Evolutionary conservation across 192 early-diverging fungal genomes (phyloP).

Genomic region (Phycomyces nitens): DNA sequence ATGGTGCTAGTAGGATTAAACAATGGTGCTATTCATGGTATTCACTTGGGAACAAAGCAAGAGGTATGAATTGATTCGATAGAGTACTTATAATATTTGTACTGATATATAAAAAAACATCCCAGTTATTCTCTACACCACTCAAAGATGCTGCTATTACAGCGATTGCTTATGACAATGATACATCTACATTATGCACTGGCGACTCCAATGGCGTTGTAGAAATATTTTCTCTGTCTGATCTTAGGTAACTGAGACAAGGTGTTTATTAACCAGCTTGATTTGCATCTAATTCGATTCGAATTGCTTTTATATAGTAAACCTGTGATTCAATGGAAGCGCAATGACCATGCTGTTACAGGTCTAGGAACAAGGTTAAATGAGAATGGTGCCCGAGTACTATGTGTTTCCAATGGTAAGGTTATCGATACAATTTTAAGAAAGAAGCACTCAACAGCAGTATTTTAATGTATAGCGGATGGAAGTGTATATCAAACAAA

Average conservation of each 20-base stretch:
- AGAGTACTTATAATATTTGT: too few relatives aligned
- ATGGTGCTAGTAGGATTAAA: constrained; percentile 38
- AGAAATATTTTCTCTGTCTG: constrained; percentile 39
- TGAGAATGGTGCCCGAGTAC: constrained; percentile 1
- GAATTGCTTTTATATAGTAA: background rate
- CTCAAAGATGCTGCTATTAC: constrained; percentile 25
- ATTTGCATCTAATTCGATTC: background rate
- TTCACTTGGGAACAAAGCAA: constrained; percentile 45
- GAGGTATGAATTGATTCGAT: constrained; percentile 33
- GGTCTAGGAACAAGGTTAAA: constrained; percentile 6
- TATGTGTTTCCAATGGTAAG: constrained; percentile 22
- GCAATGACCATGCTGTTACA: constrained; percentile 16
- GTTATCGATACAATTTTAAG: background rate
- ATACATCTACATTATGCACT: constrained; percentile 30
- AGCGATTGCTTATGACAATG: constrained; percentile 35
- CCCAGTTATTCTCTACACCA: constrained; percentile 40
- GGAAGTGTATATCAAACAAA: constrained; percentile 27
- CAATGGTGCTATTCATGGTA: constrained; percentile 37
- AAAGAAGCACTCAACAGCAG: background rate
- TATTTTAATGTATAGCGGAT: constrained; percentile 14
- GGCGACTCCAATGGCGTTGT: constrained; percentile 48
- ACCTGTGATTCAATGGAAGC: constrained; percentile 6
- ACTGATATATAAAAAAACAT: background rate
- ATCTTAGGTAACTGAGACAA: constrained; percentile 35
- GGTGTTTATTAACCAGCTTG: too few relatives aligned